Evolutionary conservation across 2,329 filamentous ascomycete genomes (phyloP).

Genomic region (Pseudogymnoascus sp.): DNA sequence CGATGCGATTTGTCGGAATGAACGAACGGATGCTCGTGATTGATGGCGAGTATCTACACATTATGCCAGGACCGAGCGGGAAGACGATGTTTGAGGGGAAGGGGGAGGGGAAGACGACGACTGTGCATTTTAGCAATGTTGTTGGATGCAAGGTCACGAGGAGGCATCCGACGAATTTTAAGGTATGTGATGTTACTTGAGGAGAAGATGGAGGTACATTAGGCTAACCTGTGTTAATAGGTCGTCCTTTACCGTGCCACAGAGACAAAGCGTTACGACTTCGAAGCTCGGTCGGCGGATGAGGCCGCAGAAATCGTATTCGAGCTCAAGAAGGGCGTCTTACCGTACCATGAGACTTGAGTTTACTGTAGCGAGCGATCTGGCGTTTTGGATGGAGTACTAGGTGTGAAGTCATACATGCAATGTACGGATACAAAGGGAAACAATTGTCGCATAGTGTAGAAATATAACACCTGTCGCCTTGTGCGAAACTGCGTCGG

Average conservation of each 20-base stretch:
- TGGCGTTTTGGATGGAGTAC: neutral
- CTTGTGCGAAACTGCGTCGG: neutral
- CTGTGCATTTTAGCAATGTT: conserved; percentile 74
- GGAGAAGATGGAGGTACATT: neutral
- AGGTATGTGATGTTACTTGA: conserved; percentile 42
- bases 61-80: conserved; percentile 63
- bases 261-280: conserved; percentile 77
- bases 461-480: conserved; percentile 5
- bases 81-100: conserved; percentile 52
- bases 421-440: neutral
- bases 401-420: neutral
- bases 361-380: conserved; percentile 7
- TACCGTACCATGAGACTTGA: conserved; percentile 41
- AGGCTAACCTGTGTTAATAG: conserved; percentile 30
- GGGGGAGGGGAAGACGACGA: conserved; percentile 62
- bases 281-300: conserved; percentile 64
- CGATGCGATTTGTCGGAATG: conserved; percentile 69
- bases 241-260: conserved; percentile 66
- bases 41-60: conserved; percentile 80
- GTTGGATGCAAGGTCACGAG: conserved; percentile 74
- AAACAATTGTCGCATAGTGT: neutral
- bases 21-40: conserved; percentile 72
- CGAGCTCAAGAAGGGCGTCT: conserved; percentile 70
- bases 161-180: conserved; percentile 73
- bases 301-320: conserved; percentile 73